Evolutionary conservation across 2,329 filamentous ascomycete genomes (phyloP), one percentile per base, ranked within the genome.

Genomic region (Aspergillus brunneoviolaceus): DNA sequence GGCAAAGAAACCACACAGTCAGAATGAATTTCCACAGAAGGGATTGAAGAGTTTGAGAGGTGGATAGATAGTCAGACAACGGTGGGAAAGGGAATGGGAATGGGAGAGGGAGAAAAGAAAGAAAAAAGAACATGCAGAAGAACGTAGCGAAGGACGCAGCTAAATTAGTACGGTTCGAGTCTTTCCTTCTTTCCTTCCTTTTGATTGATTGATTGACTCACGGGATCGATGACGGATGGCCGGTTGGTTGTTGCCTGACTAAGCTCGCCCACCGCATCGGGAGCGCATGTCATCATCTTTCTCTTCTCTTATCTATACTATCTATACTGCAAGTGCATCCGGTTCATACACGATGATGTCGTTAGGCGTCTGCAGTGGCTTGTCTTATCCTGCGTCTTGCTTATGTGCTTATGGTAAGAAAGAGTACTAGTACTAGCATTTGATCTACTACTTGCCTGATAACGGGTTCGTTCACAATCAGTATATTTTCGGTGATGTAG

Each of bases 171-270:
- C 33, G 33, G 33, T 23, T n/a, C 16, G 16, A 42, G 39, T 42
- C 27, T 29, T 27, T 27, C 5, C 25, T 9, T 29, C 5, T 4
- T 9, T 29, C 6, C 27, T 19, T 14, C 23, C 23, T 23, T 23
- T 23, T 42, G 39, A 45, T 9, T 29, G 27, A 29, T 10, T 29
- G 33, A 16, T 45, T 45, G 39, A 45, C 39, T 45, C 39, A 45
- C 39, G 39, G 39, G 39, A 35, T 35, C 33, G 6, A 45, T 45
- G 39, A 45, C 21, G 51, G 33, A 59, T 45, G 59, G 49, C 52
- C 45, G 6, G 39, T 4, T 4, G 48, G 54, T 35, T 55, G 53
- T 50, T 60, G 52, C 49, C 64, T 64, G 61, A 63, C 63, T 66
- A 63, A 66, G 58, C 58, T 52, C 49, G 23, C 27, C 7, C 27